These are phyloP conservation scores for Mortierella sp. DNA, from an alignment of 371 early-diverging fungal species.

Conservation along the genomic window DNA sequence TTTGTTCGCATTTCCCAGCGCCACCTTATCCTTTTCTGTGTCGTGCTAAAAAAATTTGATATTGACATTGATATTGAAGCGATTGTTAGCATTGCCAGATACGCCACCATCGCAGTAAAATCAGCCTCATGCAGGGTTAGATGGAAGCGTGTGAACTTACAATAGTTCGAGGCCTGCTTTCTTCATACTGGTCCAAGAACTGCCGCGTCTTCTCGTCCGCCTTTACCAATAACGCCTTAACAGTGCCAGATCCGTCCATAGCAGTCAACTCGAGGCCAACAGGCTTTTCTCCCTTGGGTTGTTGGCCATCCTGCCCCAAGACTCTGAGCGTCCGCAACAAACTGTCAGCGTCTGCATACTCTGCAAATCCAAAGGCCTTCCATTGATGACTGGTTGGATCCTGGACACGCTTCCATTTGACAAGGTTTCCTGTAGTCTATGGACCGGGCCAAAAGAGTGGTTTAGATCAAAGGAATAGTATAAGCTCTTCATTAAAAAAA, in stretches of 20 bases:
- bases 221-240: constrained; percentile 78
- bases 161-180: constrained; percentile 55
- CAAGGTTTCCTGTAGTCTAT: constrained; percentile 74
- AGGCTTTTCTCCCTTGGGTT: constrained; percentile 55
- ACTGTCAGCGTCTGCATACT: constrained; percentile 79
- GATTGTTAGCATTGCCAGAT: not conserved
- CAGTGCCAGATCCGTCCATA: constrained; percentile 66
- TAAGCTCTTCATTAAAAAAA: not conserved
- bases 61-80: not conserved
- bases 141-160: constrained; percentile 19
- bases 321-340: constrained; percentile 78
- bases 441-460: not conserved
- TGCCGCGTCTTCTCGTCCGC: constrained; percentile 80
- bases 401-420: constrained; percentile 82
- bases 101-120: not conserved
- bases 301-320: constrained; percentile 75
- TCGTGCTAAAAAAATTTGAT: constrained; percentile 50
- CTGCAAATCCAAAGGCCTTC: constrained; percentile 87
- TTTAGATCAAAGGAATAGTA: not conserved
- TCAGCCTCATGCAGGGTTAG: not conserved
- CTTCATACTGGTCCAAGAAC: constrained; percentile 71
- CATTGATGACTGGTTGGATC: constrained; percentile 73
- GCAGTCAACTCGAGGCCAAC: constrained; percentile 65
- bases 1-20: constrained; percentile 52
- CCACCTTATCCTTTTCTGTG: constrained; percentile 58